These are phyloP conservation scores for Aurifilum marmelostoma DNA, from an alignment of 2,329 filamentous ascomycete genomes.

Conservation along the genomic window DNA sequence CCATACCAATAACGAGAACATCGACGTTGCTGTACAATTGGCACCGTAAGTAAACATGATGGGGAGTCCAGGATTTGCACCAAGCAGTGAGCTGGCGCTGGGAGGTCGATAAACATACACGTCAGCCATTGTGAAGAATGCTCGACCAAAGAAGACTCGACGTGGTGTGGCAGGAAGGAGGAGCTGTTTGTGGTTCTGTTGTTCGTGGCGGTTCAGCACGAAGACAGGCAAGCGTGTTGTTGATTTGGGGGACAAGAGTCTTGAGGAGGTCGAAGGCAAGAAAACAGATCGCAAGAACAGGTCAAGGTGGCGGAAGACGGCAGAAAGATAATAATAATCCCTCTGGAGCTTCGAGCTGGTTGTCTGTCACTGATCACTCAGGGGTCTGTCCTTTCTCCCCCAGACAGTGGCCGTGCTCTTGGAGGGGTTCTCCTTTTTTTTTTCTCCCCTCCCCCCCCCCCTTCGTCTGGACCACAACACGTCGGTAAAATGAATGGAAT, in stretches of 20 bases:
- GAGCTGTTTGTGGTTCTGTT: constrained; percentile 20
- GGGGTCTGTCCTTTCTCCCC: constrained; percentile 20
- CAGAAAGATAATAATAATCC: constrained; percentile 16
- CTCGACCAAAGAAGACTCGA: constrained; percentile 19
- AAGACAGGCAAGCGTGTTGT: constrained; percentile 8
- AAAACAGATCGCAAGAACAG: constrained; percentile 17
- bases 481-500: constrained; percentile 10
- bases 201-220: constrained; percentile 18
- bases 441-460: not conserved
- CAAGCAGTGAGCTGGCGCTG: constrained; percentile 8
- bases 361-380: constrained; percentile 24
- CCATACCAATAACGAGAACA: constrained; percentile 96
- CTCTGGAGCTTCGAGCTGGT: constrained; percentile 18
- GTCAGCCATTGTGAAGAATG: constrained; percentile 36
- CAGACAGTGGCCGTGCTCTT: constrained; percentile 21
- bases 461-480: constrained; percentile 3
- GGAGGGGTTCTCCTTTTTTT: constrained; percentile 22
- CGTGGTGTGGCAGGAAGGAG: constrained; percentile 16
- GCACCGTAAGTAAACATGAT: not conserved
- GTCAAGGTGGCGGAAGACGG: constrained; percentile 10
- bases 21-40: constrained; percentile 74
- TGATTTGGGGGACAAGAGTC: constrained; percentile 12
- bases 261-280: constrained; percentile 11
- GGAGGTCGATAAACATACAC: constrained; percentile 31
- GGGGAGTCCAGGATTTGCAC: not conserved